Conservation (phyloP, 371 early-diverging fungal species). For the Mucor ambiguus region DNA sequence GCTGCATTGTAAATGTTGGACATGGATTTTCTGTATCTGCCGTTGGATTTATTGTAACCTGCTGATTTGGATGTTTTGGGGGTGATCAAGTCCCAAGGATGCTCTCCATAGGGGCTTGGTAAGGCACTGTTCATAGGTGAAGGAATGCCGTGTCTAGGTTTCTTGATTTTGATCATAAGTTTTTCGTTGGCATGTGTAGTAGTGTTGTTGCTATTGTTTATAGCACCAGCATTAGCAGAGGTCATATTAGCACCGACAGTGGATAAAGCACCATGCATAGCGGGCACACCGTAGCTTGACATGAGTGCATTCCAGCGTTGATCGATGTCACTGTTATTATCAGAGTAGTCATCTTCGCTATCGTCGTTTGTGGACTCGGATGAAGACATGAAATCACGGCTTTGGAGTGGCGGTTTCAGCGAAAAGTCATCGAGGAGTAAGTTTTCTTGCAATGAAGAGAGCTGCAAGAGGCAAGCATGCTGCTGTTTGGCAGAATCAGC, state of each 20-base stretch:
- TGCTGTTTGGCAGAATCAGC: slow-evolving; percentile 36
- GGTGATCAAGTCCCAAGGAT: slow-evolving; percentile 2
- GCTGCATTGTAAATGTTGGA: slow-evolving; percentile 10
- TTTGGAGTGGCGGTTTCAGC: background rate
- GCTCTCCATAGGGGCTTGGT: slow-evolving; percentile 5
- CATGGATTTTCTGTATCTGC: slow-evolving; percentile 23
- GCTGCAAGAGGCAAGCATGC: slow-evolving; percentile 22
- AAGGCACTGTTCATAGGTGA: background rate
- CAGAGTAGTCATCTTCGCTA: slow-evolving; percentile 30
- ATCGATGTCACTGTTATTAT: slow-evolving; percentile 15
- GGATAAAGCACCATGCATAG: background rate
- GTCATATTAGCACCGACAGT: background rate
- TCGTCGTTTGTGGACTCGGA: slow-evolving; percentile 22
- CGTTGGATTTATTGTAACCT: background rate
- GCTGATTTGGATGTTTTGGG: slow-evolving; percentile 13
- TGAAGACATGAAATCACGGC: slow-evolving; percentile 14
- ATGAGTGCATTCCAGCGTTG: slow-evolving; percentile 12
- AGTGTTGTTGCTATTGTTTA: background rate
- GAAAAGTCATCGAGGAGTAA: background rate
- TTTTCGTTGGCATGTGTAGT: background rate
- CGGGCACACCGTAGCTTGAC: background rate
- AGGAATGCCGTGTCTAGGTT: slow-evolving; percentile 4
- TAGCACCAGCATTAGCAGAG: background rate
- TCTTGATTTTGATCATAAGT: slow-evolving; percentile 32
- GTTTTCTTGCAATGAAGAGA: slow-evolving; percentile 10